These are phyloP conservation scores for Xerocomus nothofagi DNA, from an alignment of 1,284 basidiomycete genomes.

Conservation along the genomic window DNA sequence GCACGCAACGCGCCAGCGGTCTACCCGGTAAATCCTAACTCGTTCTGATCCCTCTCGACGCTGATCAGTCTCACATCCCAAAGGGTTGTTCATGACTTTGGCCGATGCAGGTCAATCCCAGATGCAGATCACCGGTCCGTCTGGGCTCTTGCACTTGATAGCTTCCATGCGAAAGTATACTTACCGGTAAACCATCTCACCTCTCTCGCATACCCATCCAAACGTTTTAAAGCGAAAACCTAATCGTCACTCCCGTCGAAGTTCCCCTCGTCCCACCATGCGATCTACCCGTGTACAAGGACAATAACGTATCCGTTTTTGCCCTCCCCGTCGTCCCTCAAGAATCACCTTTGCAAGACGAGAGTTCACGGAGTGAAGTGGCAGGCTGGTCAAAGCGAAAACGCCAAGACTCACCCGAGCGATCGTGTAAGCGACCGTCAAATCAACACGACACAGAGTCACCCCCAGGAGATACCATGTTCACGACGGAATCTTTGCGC, in stretches of 20 bases:
- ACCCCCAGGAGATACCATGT: background rate
- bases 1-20: conserved; percentile 62
- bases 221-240: conserved; percentile 42
- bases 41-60: background rate
- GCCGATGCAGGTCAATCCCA: conserved; percentile 67
- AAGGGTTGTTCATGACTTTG: conserved; percentile 81
- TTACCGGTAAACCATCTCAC: conserved; percentile 50
- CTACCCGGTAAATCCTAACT: conserved; percentile 58
- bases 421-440: conserved; percentile 33
- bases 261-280: conserved; percentile 36
- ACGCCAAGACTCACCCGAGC: conserved; percentile 39
- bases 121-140: conserved; percentile 70
- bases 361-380: background rate
- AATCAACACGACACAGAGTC: background rate
- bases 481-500: conserved; percentile 11
- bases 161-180: conserved; percentile 69
- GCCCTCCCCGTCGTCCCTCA: conserved; percentile 53
- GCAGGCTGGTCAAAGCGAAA: conserved; percentile 44
- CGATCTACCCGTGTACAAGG: conserved; percentile 50
- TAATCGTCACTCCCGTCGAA: conserved; percentile 51
- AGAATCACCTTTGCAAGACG: background rate
- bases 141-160: conserved; percentile 67
- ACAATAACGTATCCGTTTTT: conserved; percentile 66
- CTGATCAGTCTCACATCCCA: background rate
- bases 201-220: background rate